phyloP scores from a whole-genome alignment of 2,329 filamentous ascomycete species.

The Berkeleyomyces rouxiae region DNA sequence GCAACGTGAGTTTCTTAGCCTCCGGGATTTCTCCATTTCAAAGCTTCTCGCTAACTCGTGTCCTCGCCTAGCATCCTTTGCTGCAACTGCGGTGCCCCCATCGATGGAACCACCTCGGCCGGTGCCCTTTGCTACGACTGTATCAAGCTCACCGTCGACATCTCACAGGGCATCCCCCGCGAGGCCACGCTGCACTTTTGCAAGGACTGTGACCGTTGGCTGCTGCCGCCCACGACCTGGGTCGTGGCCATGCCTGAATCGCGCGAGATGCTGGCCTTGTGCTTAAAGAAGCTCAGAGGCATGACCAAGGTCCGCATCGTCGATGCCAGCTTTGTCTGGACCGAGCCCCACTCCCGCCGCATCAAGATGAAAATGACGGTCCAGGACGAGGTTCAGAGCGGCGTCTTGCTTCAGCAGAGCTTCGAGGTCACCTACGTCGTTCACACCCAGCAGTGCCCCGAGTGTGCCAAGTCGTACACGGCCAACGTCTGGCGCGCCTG shows the following conservation, averaged over 20 bases:
- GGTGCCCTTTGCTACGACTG: constrained; percentile 93
- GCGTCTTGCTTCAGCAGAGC: constrained; percentile 65
- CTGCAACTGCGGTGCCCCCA: constrained; percentile 91
- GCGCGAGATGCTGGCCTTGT: constrained; percentile 80
- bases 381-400: constrained; percentile 50
- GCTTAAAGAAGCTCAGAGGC: constrained; percentile 72
- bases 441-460: constrained; percentile 81
- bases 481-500: constrained; percentile 88
- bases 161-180: constrained; percentile 77
- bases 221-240: constrained; percentile 75
- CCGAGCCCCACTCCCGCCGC: constrained; percentile 84
- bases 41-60: constrained; percentile 1
- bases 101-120: constrained; percentile 74
- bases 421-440: constrained; percentile 92
- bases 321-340: constrained; percentile 95
- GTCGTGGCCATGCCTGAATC: constrained; percentile 72
- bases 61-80: constrained; percentile 58
- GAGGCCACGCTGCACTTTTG: constrained; percentile 85
- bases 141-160: constrained; percentile 85
- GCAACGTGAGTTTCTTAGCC: constrained; percentile 25
- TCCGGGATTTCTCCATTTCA: background rate
- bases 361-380: constrained; percentile 93
- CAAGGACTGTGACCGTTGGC: constrained; percentile 86
- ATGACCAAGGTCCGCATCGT: constrained; percentile 84
- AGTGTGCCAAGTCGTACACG: constrained; percentile 91